Percentiles rank a stretch among this genome's conserved stretches.
These are phyloP conservation scores for Mrakia blollopis DNA, from an alignment of 768 basidiomycete genomes.

Conservation along the genomic window DNA sequence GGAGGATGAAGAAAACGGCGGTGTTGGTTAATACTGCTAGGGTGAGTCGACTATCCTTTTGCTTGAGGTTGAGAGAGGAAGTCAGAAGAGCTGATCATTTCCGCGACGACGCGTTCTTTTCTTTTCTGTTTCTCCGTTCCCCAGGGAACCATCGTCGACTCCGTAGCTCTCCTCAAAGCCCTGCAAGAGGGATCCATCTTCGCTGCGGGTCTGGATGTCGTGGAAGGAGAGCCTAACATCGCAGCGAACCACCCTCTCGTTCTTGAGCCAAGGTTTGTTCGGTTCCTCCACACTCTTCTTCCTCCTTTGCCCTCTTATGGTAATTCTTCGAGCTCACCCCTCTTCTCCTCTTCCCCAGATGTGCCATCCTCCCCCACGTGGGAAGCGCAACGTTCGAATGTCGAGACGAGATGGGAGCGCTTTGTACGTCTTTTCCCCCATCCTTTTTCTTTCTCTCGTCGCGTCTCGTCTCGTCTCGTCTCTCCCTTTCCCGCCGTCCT, in stretches of 20 bases:
- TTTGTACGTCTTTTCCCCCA: background rate
- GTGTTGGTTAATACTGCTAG: constrained; percentile 80
- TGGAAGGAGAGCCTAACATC: constrained; percentile 84
- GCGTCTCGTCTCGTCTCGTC: too few species aligned
- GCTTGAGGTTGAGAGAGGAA: background rate
- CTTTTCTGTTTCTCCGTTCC: background rate
- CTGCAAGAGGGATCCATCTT: constrained; percentile 73
- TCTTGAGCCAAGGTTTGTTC: constrained; percentile 69
- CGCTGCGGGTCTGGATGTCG: constrained; percentile 89
- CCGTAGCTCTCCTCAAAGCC: constrained; percentile 77
- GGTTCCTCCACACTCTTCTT: background rate
- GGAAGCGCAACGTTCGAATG: constrained; percentile 86
- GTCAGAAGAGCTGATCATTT: background rate
- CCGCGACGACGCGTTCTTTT: background rate
- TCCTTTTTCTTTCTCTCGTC: too few species aligned
- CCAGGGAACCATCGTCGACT: constrained; percentile 73
- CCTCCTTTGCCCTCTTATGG: background rate
- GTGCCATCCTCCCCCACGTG: constrained; percentile 84
- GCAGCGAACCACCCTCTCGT: constrained; percentile 70
- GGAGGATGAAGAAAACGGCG: constrained; percentile 75
- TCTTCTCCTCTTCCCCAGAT: background rate
- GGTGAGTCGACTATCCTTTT: constrained; percentile 43
- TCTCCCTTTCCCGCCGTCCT: background rate
- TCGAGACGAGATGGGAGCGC: constrained; percentile 65
- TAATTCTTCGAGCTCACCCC: background rate